Evolutionary conservation across 2,329 filamentous ascomycete genomes (phyloP).

Genomic region (Pleomassaria siparia): DNA sequence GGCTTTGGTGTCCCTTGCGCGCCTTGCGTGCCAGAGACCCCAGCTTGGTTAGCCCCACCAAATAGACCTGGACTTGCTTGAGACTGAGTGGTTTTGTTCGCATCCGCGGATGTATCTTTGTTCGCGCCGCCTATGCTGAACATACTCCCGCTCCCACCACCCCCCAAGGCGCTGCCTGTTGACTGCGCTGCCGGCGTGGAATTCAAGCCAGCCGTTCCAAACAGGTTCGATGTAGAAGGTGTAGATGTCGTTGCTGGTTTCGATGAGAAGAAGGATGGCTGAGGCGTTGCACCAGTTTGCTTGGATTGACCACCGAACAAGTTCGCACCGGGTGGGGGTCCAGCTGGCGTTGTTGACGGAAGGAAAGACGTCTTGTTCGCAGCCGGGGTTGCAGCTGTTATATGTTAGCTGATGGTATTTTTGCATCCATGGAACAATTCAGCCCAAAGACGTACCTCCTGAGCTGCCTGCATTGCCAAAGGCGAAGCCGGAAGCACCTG

Average conservation of each 20-base stretch:
- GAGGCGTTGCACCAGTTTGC: conserved; percentile 14
- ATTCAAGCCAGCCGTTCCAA: conserved; percentile 24
- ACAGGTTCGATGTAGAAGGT: conserved; percentile 30
- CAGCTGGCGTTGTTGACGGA: conserved; percentile 44
- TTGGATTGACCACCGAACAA: conserved; percentile 28
- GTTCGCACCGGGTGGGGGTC: conserved; percentile 35
- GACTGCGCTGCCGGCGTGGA: conserved; percentile 25
- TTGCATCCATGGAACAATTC: neutral
- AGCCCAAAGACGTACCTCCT: conserved; percentile 11
- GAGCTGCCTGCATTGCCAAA: conserved; percentile 23
- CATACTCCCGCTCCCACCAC: conserved; percentile 15
- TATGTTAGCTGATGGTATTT: conserved; percentile 12
- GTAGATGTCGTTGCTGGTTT: conserved; percentile 30
- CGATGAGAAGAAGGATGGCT: conserved; percentile 22
- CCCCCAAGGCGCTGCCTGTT: conserved; percentile 21
- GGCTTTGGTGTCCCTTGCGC: conserved; percentile 37
- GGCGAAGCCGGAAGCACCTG: too few relatives aligned
- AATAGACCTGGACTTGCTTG: conserved; percentile 16
- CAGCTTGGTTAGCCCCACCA: conserved; percentile 22
- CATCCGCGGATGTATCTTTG: conserved; percentile 29
- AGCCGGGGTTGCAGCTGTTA: conserved; percentile 35
- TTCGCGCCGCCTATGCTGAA: conserved; percentile 29
- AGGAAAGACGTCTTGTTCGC: conserved; percentile 39
- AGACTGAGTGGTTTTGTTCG: conserved; percentile 30
- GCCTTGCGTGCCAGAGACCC: conserved; percentile 32